A percentile compares a stretch with the other conserved stretches of the same genome.
phyloP scores from a whole-genome alignment of 164 flowering plant genomes.

The Macadamia integrifolia region DNA sequence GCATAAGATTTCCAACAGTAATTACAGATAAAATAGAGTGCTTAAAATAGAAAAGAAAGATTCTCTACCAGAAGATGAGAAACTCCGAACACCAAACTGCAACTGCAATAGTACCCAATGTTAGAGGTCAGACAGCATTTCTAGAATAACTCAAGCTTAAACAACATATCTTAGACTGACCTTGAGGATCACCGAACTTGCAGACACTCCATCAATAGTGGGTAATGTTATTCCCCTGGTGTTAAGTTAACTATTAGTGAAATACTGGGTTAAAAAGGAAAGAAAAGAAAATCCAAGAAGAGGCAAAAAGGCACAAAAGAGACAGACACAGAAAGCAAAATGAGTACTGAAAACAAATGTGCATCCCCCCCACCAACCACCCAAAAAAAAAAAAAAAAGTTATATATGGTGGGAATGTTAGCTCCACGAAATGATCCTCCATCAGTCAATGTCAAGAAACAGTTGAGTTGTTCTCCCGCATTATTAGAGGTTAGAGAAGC shows the following conservation, averaged over 20 bases:
- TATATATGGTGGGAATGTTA: too few species aligned
- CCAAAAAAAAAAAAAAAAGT: background rate
- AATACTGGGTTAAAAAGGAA: background rate
- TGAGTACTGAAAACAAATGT: background rate
- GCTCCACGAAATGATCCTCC: too few species aligned
- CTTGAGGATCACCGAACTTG: conserved; percentile 28
- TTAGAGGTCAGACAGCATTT: conserved; percentile 12
- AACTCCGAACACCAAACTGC: conserved; percentile 38
- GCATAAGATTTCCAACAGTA: background rate
- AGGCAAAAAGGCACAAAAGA: background rate
- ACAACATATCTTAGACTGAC: conserved; percentile 28
- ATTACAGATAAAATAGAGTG: background rate
- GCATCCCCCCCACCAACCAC: background rate
- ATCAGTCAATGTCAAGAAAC: too few species aligned
- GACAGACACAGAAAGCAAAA: background rate
- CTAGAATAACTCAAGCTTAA: background rate
- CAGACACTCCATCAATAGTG: conserved; percentile 18
- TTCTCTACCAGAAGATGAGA: conserved; percentile 60
- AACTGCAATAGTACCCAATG: conserved; percentile 33
- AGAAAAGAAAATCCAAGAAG: too few species aligned
- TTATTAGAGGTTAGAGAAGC: background rate
- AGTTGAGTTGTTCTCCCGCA: background rate
- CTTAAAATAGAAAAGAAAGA: background rate
- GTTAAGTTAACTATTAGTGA: conserved; percentile 10
- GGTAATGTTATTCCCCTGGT: conserved; percentile 35